Evolutionary conservation across 1,284 basidiomycete genomes (phyloP).

Genomic region (Cryptococcus sp.): DNA sequence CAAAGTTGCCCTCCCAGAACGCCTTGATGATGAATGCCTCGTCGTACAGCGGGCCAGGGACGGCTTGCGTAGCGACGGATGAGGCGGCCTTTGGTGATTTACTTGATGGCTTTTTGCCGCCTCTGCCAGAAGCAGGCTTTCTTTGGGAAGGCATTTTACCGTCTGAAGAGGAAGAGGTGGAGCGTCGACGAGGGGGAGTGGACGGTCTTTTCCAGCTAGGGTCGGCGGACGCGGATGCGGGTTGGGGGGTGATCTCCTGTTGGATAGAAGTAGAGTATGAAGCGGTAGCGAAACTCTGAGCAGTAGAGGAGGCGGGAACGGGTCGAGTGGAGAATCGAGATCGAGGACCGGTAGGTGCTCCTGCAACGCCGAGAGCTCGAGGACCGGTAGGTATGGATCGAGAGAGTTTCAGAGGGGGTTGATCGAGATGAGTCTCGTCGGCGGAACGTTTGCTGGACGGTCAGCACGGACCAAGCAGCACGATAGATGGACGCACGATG

Average conservation of each 20-base stretch:
- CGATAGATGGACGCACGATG: background rate
- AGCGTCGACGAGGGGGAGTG: too few relatives aligned
- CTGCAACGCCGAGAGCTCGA: background rate
- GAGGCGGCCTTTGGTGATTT: background rate
- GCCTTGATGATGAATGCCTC: background rate
- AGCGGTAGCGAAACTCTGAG: background rate
- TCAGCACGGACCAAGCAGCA: background rate
- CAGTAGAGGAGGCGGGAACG: background rate
- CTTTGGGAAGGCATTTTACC: too few relatives aligned
- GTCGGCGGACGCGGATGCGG: too few relatives aligned
- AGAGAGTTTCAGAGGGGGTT: background rate
- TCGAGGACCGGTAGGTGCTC: conserved; percentile 4
- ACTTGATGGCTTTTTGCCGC: background rate
- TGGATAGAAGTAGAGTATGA: background rate
- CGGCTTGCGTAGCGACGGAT: background rate
- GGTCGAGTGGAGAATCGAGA: background rate
- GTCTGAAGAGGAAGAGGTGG: too few relatives aligned
- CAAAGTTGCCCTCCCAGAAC: background rate
- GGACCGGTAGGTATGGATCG: background rate
- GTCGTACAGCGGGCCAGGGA: background rate
- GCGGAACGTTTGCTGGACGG: conserved; percentile 1
- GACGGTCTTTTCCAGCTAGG: too few relatives aligned
- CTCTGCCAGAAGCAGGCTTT: background rate
- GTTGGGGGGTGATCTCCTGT: too few relatives aligned
- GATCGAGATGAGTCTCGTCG: background rate